These are phyloP conservation scores for Fusarium aywerte DNA, from an alignment of 2,329 filamentous ascomycete genomes.

Conservation along the genomic window DNA sequence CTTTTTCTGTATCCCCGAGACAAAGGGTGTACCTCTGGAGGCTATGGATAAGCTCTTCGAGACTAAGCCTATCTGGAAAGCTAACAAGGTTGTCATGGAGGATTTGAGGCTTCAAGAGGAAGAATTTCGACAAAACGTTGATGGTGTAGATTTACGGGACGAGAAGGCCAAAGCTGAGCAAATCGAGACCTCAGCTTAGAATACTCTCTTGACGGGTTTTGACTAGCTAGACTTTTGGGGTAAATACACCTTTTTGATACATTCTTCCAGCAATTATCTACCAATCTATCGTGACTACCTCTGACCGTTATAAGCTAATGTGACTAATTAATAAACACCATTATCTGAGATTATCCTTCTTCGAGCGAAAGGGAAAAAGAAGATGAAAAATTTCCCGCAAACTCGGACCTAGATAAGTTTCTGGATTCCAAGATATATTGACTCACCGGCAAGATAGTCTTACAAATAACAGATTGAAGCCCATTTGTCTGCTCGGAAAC, in stretches of 20 bases:
- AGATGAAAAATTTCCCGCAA: too few species aligned
- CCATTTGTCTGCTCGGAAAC: conserved; percentile 20
- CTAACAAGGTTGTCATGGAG: conserved; percentile 58
- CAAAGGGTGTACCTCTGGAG: conserved; percentile 72
- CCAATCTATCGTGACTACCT: too few species aligned
- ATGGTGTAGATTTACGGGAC: conserved; percentile 43
- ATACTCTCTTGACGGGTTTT: neutral
- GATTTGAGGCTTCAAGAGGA: conserved; percentile 53
- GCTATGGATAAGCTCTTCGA: conserved; percentile 72
- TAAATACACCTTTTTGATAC: too few species aligned
- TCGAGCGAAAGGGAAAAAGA: too few species aligned
- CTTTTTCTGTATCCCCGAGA: conserved; percentile 73
- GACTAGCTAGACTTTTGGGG: too few species aligned
- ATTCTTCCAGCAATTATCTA: too few species aligned
- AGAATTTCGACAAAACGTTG: conserved; percentile 49
- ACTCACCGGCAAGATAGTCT: neutral
- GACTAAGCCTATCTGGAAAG: conserved; percentile 57
- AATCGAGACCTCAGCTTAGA: conserved; percentile 34
- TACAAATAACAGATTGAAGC: neutral
- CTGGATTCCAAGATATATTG: too few species aligned
- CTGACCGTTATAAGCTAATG: too few species aligned
- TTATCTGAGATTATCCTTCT: too few species aligned
- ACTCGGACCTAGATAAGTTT: too few species aligned
- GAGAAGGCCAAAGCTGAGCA: conserved; percentile 47
- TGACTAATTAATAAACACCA: too few species aligned